phyloP scores from a whole-genome alignment of 345 rosid species.

The Corchorus olitorius region DNA sequence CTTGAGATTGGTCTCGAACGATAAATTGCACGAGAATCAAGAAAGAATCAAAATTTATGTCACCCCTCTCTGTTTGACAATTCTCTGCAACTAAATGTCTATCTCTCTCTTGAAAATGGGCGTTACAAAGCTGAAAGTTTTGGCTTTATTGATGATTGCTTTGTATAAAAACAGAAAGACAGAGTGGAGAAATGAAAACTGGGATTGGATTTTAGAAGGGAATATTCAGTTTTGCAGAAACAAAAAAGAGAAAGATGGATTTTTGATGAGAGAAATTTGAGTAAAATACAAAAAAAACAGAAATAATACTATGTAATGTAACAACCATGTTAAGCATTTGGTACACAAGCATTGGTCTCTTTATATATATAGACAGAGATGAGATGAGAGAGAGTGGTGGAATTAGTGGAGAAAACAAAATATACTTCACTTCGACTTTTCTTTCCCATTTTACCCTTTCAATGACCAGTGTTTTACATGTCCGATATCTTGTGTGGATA shows the following conservation, averaged over 20 bases:
- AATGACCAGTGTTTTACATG: not conserved
- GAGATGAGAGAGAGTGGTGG: too few species aligned
- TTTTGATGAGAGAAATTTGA: not conserved
- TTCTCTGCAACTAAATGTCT: not conserved
- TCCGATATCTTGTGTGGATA: not conserved
- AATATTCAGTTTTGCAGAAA: constrained; percentile 2
- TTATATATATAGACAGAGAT: not conserved
- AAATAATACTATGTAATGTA: not conserved
- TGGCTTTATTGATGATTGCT: not conserved
- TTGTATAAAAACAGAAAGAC: not conserved
- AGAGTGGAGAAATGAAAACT: not conserved
- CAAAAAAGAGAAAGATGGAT: not conserved
- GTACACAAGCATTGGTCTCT: not conserved
- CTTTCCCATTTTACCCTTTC: constrained; percentile 10
- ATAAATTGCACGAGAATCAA: not conserved
- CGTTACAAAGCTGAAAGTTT: not conserved
- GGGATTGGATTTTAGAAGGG: not conserved
- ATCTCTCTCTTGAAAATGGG: not conserved
- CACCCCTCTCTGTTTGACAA: not conserved
- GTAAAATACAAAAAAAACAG: not conserved
- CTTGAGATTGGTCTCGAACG: not conserved
- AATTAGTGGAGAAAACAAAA: not conserved
- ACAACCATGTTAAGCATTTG: not conserved
- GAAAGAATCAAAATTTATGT: not conserved
- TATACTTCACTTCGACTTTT: not conserved